These are phyloP conservation scores for Cochlearia excelsa DNA, from an alignment of 345 rosid genomes.

Conservation along the genomic window DNA sequence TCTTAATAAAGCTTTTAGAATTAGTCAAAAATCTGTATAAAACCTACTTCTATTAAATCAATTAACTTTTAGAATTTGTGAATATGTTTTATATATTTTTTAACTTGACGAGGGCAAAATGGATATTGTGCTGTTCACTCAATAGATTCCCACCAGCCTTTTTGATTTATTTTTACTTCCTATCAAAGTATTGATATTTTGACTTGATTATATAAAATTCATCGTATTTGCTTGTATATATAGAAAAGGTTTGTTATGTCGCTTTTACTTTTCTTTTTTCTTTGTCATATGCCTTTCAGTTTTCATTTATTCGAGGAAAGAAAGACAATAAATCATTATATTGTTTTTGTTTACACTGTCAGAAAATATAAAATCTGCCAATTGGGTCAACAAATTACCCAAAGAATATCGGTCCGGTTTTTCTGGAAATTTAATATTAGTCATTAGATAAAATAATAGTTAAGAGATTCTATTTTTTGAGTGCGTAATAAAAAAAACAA, in stretches of 20 bases:
- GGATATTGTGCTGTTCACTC: conserved; percentile 3
- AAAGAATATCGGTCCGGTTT: conserved; percentile 1
- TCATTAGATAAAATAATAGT: too few relatives aligned
- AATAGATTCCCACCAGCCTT: conserved; percentile 19
- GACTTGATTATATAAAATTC: conserved; percentile 20
- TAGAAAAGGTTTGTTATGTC: conserved; percentile 26
- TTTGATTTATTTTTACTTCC: neutral
- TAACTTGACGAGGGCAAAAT: neutral
- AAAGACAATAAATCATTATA: conserved; percentile 3
- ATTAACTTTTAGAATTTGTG: too few relatives aligned
- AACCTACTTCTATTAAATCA: too few relatives aligned
- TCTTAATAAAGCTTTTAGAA: too few relatives aligned
- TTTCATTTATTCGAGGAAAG: conserved; percentile 21
- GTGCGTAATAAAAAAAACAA: too few relatives aligned
- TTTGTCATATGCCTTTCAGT: conserved; percentile 13
- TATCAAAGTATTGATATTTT: conserved; percentile 23
- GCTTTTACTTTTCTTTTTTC: conserved; percentile 28
- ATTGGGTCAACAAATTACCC: neutral
- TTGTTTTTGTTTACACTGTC: neutral
- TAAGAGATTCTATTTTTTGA: too few relatives aligned
- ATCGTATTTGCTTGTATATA: conserved; percentile 29
- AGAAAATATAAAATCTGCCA: conserved; percentile 8
- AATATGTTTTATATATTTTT: too few relatives aligned
- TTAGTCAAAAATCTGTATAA: too few relatives aligned
- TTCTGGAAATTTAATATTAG: too few relatives aligned